These are phyloP conservation scores for Colletotrichum sp. DNA, from an alignment of 2,329 filamentous ascomycete species.

Conservation along the genomic window DNA sequence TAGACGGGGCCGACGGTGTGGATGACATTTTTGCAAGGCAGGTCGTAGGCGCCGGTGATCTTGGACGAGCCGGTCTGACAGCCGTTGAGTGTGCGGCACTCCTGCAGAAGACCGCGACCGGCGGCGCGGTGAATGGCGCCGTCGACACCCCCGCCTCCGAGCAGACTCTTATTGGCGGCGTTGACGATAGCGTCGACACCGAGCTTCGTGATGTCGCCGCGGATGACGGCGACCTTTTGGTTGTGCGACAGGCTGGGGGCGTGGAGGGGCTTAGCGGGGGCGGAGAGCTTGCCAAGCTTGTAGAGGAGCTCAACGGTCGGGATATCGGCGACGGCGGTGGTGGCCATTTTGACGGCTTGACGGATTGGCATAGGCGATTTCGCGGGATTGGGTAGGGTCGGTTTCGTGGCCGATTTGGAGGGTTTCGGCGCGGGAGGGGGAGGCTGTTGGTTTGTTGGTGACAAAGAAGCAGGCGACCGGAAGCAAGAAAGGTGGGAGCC, in stretches of 20 bases:
- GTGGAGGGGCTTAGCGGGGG: constrained; percentile 24
- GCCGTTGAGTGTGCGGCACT: constrained; percentile 75
- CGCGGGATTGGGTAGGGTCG: background rate
- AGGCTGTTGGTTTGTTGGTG: background rate
- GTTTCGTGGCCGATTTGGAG: background rate
- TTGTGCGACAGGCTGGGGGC: constrained; percentile 60
- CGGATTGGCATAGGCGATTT: constrained; percentile 3
- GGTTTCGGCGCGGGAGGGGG: background rate
- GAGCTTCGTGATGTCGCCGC: constrained; percentile 83
- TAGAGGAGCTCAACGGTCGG: constrained; percentile 72
- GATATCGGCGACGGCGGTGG: constrained; percentile 57
- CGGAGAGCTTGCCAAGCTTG: constrained; percentile 54
- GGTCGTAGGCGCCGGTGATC: constrained; percentile 77
- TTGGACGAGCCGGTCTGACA: constrained; percentile 82
- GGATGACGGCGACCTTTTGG: constrained; percentile 71
- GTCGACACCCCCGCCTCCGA: constrained; percentile 90
- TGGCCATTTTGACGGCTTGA: constrained; percentile 35
- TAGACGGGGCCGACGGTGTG: constrained; percentile 92
- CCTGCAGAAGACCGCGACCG: constrained; percentile 68
- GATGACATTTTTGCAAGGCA: constrained; percentile 82
- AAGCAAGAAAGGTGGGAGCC: background rate
- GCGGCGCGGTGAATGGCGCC: constrained; percentile 87
- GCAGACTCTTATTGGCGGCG: constrained; percentile 80
- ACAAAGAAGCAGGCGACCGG: background rate
- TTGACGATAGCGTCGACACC: constrained; percentile 87